A percentile compares a stretch with the other conserved stretches of the same genome.
Conservation (phyloP, 2,329 filamentous ascomycete genomes). For the Aureobasidium sp. region DNA sequence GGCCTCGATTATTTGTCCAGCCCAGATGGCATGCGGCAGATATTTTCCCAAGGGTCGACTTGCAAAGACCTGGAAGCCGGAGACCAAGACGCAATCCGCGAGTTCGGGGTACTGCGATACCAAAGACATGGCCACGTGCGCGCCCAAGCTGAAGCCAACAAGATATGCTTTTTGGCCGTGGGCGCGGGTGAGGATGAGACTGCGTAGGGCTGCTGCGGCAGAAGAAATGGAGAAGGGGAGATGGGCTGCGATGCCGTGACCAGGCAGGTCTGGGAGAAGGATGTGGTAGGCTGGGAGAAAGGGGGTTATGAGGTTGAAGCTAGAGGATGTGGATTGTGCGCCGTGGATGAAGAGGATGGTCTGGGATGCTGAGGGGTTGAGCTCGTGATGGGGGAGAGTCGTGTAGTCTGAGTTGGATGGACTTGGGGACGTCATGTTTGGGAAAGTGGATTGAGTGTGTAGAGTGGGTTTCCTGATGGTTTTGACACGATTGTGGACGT, state of each 20-base stretch:
- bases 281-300: background rate
- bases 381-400: background rate
- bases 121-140: background rate
- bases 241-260: background rate
- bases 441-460: background rate
- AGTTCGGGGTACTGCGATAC: background rate
- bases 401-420: background rate
- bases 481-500: too few relatives aligned
- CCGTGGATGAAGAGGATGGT: slow-evolving; percentile 1
- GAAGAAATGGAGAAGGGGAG: background rate
- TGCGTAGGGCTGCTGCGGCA: background rate
- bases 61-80: background rate
- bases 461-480: too few relatives aligned
- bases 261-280: background rate
- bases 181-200: background rate
- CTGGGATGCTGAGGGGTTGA: background rate
- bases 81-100: background rate
- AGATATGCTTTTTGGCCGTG: background rate
- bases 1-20: background rate
- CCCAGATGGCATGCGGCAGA: background rate
- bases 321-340: too few relatives aligned
- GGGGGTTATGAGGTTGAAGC: background rate
- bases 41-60: background rate
- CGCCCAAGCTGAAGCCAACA: slow-evolving; percentile 7
- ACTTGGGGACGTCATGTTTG: background rate